Percentiles rank a stretch among this genome's conserved stretches.
Evolutionary conservation across 371 early-diverging fungal species (phyloP).

Genomic region (Blyttiomyces sp.): DNA sequence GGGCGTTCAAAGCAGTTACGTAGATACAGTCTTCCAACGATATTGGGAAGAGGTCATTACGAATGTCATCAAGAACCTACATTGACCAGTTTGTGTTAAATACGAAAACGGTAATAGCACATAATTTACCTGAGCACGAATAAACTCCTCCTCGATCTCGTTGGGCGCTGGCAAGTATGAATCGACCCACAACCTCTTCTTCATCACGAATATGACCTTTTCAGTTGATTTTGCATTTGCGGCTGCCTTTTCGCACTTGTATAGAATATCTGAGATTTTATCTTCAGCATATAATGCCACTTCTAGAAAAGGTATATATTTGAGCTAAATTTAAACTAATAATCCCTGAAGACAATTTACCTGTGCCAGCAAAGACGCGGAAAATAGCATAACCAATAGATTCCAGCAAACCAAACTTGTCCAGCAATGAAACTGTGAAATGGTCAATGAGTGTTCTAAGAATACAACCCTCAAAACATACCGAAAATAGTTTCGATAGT

Average conservation of each 20-base stretch:
- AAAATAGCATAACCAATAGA: conserved; percentile 40
- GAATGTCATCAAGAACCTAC: conserved; percentile 14
- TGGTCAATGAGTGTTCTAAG: neutral
- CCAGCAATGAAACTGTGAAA: conserved; percentile 9
- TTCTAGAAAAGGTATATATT: too few relatives aligned
- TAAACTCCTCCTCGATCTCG: conserved; percentile 34
- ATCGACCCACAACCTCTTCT: conserved; percentile 35
- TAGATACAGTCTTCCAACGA: conserved; percentile 27
- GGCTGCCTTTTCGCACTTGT: conserved; percentile 34
- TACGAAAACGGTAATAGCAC: conserved; percentile 1
- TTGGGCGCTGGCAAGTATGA: conserved; percentile 13
- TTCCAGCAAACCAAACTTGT: conserved; percentile 34
- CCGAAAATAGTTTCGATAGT: conserved; percentile 30
- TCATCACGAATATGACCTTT: conserved; percentile 37
- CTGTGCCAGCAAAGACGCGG: conserved; percentile 29
- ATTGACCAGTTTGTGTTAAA: neutral
- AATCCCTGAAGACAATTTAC: too few relatives aligned
- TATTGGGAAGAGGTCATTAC: conserved; percentile 29
- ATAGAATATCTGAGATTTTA: conserved; percentile 40
- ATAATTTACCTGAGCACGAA: conserved; percentile 39
- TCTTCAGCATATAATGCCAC: conserved; percentile 34
- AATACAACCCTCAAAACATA: too few relatives aligned
- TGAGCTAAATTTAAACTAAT: too few relatives aligned
- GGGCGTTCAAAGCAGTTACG: conserved; percentile 28
- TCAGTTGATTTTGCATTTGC: conserved; percentile 6